Conservation (phyloP, 2,329 filamentous ascomycete species). For the Emergomyces orientalis region DNA sequence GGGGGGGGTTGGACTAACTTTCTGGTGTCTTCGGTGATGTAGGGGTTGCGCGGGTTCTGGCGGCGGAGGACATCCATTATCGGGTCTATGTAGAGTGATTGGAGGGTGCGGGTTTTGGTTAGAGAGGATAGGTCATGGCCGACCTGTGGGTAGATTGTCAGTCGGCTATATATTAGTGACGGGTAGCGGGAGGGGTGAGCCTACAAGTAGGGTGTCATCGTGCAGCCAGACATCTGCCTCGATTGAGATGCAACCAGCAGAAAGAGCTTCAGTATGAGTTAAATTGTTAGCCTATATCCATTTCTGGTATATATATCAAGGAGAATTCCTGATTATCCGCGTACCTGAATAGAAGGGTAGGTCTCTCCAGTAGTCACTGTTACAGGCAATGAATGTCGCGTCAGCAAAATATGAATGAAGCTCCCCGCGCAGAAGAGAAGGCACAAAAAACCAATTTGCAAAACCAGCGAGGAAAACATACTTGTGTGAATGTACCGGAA, state of each 20-base stretch:
- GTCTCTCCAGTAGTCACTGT: slow-evolving; percentile 51
- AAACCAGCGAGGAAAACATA: slow-evolving; percentile 15
- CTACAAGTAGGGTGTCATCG: slow-evolving; percentile 46
- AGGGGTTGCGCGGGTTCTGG: slow-evolving; percentile 47
- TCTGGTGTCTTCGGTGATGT: slow-evolving; percentile 39
- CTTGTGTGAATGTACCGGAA: slow-evolving; percentile 37
- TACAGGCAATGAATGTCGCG: slow-evolving; percentile 41
- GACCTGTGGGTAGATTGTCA: slow-evolving; percentile 31
- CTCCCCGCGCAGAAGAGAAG: too few relatives aligned
- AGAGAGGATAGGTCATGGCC: slow-evolving; percentile 48
- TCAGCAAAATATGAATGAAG: not conserved
- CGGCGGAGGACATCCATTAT: slow-evolving; percentile 47
- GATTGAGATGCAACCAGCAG: slow-evolving; percentile 47
- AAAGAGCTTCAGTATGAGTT: slow-evolving; percentile 35
- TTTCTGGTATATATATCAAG: slow-evolving; percentile 5
- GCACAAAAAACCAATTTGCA: not conserved
- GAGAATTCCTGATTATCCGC: not conserved
- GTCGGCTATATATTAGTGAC: not conserved
- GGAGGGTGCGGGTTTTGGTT: slow-evolving; percentile 44
- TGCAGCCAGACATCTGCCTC: slow-evolving; percentile 55
- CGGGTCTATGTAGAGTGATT: slow-evolving; percentile 51
- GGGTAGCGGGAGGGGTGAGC: slow-evolving; percentile 15
- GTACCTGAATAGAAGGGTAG: slow-evolving; percentile 39
- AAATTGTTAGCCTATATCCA: slow-evolving; percentile 14
- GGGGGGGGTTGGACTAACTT: slow-evolving; percentile 31